A percentile compares a stretch with the other conserved stretches of the same genome.
Evolutionary conservation across 257 asterid genomes (phyloP).

Genomic region (Solanum commersonii): DNA sequence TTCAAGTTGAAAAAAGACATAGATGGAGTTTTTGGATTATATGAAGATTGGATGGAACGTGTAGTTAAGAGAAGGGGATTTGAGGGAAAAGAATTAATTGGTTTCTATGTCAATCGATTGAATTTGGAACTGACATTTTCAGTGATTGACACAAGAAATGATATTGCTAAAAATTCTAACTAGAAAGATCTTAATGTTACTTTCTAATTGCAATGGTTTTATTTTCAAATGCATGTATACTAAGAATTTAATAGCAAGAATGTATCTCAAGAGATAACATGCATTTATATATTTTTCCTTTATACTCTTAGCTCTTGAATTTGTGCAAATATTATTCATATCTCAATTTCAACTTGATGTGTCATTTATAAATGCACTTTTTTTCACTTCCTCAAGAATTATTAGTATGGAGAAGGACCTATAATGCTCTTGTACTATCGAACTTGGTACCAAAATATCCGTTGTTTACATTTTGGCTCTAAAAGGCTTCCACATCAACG

Average conservation of each 20-base stretch:
- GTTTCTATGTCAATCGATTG: not conserved
- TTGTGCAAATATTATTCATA: not conserved
- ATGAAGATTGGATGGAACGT: not conserved
- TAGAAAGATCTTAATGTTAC: not conserved
- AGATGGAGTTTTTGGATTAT: not conserved
- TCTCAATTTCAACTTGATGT: not conserved
- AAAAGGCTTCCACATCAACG: not conserved
- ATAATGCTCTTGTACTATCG: rapidly evolving
- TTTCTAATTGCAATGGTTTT: not conserved
- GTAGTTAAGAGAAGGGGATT: not conserved
- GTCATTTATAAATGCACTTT: not conserved
- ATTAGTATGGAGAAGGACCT: not conserved
- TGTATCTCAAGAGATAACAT: not conserved
- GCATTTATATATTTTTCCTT: not conserved
- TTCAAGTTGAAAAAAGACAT: not conserved
- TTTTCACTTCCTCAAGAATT: not conserved
- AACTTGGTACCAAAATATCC: not conserved
- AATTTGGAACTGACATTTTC: not conserved
- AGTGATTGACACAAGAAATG: not conserved
- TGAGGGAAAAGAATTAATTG: not conserved
- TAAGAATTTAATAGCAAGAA: not conserved
- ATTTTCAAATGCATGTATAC: not conserved
- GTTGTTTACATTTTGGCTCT: not conserved
- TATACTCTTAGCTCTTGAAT: not conserved
- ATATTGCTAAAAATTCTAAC: not conserved